Conservation (phyloP, 305 asterid genomes). For the Fraxinus dipetala region DNA sequence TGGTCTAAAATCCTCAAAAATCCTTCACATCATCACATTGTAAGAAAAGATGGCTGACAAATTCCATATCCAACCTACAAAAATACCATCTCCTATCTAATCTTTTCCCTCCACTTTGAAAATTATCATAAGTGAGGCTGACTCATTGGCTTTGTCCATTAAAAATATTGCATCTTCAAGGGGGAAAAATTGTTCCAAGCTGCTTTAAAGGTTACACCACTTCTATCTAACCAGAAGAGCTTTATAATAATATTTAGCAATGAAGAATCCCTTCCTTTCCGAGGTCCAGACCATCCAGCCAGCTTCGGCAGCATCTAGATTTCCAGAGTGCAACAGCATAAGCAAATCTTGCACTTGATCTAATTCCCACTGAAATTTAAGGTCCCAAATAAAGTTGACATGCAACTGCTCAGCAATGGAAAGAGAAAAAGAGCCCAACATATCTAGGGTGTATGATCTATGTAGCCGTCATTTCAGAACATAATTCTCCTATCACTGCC, state of each 20-base stretch:
- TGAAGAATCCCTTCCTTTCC: neutral
- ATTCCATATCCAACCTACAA: neutral
- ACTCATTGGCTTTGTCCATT: neutral
- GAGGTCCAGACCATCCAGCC: neutral
- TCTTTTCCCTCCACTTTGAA: neutral
- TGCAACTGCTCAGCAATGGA: neutral
- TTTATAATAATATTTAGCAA: neutral
- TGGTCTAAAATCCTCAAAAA: neutral
- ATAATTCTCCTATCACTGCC: neutral
- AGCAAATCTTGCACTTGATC: neutral
- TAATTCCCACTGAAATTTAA: neutral
- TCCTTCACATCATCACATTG: slow-evolving; percentile 1
- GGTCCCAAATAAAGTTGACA: neutral
- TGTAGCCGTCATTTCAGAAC: neutral
- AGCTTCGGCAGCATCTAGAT: neutral
- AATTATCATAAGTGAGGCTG: neutral
- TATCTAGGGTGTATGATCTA: neutral
- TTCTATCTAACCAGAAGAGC: neutral
- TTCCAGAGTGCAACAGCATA: neutral
- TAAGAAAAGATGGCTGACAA: neutral
- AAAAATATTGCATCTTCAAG: neutral
- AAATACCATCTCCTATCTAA: neutral
- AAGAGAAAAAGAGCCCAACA: neutral
- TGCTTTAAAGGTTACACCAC: neutral
- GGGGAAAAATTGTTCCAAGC: neutral